These are phyloP conservation scores for Sherardia arvensis DNA, from an alignment of 257 asterid species.

Conservation along the genomic window DNA sequence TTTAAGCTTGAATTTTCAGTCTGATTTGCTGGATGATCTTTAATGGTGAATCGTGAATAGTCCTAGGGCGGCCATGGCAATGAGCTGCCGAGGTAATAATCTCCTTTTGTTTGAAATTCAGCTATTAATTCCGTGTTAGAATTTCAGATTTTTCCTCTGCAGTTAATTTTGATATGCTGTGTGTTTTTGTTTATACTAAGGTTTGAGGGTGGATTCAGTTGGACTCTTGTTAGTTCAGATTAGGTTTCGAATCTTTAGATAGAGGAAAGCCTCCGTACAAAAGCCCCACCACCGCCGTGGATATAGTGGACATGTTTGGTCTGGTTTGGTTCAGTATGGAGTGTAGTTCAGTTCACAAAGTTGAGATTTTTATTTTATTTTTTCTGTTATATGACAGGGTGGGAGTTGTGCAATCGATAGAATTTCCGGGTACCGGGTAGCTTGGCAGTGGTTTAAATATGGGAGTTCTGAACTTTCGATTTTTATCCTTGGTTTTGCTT, in stretches of 20 bases:
- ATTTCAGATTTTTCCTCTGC: not conserved
- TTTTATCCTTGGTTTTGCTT: conserved; percentile 2
- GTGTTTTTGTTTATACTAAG: not conserved
- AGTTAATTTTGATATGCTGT: not conserved
- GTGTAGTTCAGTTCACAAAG: not conserved
- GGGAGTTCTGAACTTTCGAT: conserved; percentile 13
- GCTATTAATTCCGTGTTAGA: not conserved
- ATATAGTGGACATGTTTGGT: not conserved
- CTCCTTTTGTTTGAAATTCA: not conserved
- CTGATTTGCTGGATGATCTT: conserved; percentile 12
- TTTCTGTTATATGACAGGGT: conserved; percentile 30
- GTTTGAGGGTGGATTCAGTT: not conserved
- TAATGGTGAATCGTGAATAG: conserved; percentile 12
- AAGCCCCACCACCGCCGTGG: not conserved
- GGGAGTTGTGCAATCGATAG: conserved; percentile 14
- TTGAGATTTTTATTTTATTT: conserved; percentile 16
- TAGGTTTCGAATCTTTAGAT: conserved; percentile 20
- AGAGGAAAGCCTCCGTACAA: not conserved
- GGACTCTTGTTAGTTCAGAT: conserved; percentile 10
- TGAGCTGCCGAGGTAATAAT: conserved; percentile 28
- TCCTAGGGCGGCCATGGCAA: conserved; percentile 12
- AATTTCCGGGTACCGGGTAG: conserved; percentile 21
- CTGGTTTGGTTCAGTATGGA: not conserved
- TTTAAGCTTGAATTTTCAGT: conserved; percentile 13
- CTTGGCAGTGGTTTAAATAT: conserved; percentile 13